Percentiles rank a stretch among this genome's conserved stretches.
Evolutionary conservation across 2,329 filamentous ascomycete genomes (phyloP).

Genomic region (Hirsutella thompsonii): DNA sequence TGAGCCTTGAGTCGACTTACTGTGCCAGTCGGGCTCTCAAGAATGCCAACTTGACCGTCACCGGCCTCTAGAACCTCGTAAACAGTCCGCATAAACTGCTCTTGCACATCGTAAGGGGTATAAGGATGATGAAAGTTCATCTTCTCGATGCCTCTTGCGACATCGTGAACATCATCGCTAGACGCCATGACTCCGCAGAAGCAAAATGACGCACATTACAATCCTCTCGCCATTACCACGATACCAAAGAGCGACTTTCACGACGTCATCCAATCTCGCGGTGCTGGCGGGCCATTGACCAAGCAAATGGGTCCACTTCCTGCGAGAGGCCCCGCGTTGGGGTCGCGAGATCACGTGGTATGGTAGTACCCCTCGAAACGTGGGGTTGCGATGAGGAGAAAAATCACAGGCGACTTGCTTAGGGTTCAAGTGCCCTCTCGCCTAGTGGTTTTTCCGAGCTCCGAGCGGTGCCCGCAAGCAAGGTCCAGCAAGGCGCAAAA

Average conservation of each 20-base stretch:
- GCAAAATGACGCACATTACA: not conserved
- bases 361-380: not conserved
- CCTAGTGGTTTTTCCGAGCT: constrained; percentile 21
- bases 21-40: constrained; percentile 86
- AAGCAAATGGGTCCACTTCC: not conserved
- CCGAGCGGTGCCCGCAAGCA: constrained; percentile 11
- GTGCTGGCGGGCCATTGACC: too few relatives aligned
- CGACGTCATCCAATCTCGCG: too few relatives aligned
- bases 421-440: constrained; percentile 30
- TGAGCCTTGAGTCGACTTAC: constrained; percentile 19
- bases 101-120: constrained; percentile 75
- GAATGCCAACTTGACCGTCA: constrained; percentile 68
- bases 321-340: constrained; percentile 6
- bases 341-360: constrained; percentile 17
- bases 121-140: constrained; percentile 76
- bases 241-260: too few relatives aligned
- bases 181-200: not conserved
- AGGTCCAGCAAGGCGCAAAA: constrained; percentile 18
- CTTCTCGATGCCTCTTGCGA: constrained; percentile 13
- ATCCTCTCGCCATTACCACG: not conserved
- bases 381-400: constrained; percentile 3
- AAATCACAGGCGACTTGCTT: constrained; percentile 11
- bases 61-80: constrained; percentile 63
- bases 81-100: constrained; percentile 73
- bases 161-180: constrained; percentile 5